Evolutionary conservation across 805 yeast species (phyloP), one percentile per base, ranked within the genome.

Genomic region (Starmerella floricola): DNA sequence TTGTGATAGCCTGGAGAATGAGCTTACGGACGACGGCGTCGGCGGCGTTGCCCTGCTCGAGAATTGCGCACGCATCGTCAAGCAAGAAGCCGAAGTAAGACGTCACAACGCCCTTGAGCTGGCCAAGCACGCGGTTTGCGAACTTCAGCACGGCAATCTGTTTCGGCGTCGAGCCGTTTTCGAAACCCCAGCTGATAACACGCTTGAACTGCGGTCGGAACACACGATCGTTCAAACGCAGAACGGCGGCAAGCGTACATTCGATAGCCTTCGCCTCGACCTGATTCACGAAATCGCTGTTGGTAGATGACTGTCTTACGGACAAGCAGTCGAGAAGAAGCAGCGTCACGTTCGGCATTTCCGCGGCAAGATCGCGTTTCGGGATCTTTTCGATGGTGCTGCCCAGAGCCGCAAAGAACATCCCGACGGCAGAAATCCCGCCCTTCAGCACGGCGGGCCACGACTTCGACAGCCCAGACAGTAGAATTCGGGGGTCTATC

Each of bases 181-280:
- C 81, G 53, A 83, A 73, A 2, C 95, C 93, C 98, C 98, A 91
- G 59, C 86, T 75, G 11, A 81, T 86, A 53, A 85, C 67, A 20
- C 78, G 68, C 6, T 87, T 88, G 63, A 91, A 91, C 57, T 84
- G 66, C 16, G 98, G 98, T 57, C 96, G 75, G 71, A 91, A 91
- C 18, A 78, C 74, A 64, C 84, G 85, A 60, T 91, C 98, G 59
- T 91, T 91, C 63, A 91, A 72, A 62, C 88, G 87, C 78, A 91
- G 71, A 16, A 88, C 93, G 52, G 76, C 78, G 19, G 67, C 67
- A 50, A 88, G 74, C 17, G 82, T 87, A 57, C 86, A 74, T 30
- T 72, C 66, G 53, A 81, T 79, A 57, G 80, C 74, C 10, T 79
- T 71, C 16, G 85, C 70, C 58, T 88, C 97, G 49, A 88, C 74